Conservation (phyloP, 805 yeast species). For the Saccharomycopsis fermentans region DNA sequence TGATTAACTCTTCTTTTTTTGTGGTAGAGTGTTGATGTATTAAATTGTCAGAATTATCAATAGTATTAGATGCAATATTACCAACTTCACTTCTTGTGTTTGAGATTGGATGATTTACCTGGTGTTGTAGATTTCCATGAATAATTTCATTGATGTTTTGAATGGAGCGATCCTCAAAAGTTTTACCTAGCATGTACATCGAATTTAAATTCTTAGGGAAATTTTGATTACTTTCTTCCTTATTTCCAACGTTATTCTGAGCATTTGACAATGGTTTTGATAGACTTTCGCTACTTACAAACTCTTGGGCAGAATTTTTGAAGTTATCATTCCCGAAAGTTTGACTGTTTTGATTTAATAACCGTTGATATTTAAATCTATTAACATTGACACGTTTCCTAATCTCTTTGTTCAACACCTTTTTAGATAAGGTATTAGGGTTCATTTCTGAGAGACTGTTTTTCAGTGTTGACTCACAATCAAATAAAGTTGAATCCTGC, state of each 20-base stretch:
- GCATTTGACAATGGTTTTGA: not conserved
- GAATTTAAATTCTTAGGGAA: not conserved
- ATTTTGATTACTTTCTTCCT: not conserved
- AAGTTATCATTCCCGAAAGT: not conserved
- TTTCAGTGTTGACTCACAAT: not conserved
- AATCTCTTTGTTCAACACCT: constrained; percentile 13
- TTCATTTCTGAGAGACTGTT: not conserved
- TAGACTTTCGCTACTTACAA: not conserved
- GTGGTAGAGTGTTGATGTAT: not conserved
- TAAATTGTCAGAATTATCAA: not conserved
- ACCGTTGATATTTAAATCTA: constrained; percentile 7
- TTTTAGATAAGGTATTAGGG: constrained; percentile 2
- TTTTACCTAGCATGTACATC: not conserved
- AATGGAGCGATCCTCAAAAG: constrained; percentile 3
- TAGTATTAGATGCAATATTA: not conserved
- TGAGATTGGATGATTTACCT: constrained; percentile 6
- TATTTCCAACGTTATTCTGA: not conserved
- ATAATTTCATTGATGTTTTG: constrained; percentile 12
- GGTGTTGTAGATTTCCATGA: not conserved
- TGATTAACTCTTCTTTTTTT: not conserved
- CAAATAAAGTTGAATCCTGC: not conserved
- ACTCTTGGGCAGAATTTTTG: not conserved
- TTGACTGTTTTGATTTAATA: not conserved
- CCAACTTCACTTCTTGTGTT: constrained; percentile 2
- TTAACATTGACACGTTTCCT: constrained; percentile 16